Conservation (phyloP, 2,329 filamentous ascomycete species). For the Epichloe elymi region DNA sequence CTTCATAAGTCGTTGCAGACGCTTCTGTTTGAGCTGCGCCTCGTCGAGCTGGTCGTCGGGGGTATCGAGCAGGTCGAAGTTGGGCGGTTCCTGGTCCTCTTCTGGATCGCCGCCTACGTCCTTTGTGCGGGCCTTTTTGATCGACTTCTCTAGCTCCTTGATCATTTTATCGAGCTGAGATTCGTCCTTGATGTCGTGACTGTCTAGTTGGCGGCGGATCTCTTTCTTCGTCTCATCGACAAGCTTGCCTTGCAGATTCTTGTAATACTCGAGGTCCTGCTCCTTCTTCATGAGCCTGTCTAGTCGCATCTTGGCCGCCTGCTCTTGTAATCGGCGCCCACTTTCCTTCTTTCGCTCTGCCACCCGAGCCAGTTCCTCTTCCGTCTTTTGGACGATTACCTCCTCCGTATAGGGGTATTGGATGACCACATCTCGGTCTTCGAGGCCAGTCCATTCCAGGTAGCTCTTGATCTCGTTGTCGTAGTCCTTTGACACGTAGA, state of each 20-base stretch:
- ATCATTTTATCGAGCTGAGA: slow-evolving; percentile 70
- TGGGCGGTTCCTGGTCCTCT: slow-evolving; percentile 67
- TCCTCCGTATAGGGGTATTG: slow-evolving; percentile 94
- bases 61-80: slow-evolving; percentile 78
- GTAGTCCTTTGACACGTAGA: slow-evolving; percentile 78
- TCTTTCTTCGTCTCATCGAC: slow-evolving; percentile 81
- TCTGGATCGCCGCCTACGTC: slow-evolving; percentile 75
- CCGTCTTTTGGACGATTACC: slow-evolving; percentile 77
- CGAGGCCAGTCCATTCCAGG: slow-evolving; percentile 82
- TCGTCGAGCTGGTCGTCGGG: slow-evolving; percentile 92
- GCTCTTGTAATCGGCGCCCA: slow-evolving; percentile 79
- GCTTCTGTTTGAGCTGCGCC: slow-evolving; percentile 79
- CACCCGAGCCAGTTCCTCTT: slow-evolving; percentile 80
- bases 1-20: slow-evolving; percentile 84
- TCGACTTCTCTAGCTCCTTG: slow-evolving; percentile 78
- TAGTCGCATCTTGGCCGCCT: slow-evolving; percentile 92
- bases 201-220: slow-evolving; percentile 69
- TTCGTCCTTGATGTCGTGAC: slow-evolving; percentile 87
- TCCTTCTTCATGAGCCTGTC: slow-evolving; percentile 95
- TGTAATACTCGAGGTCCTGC: slow-evolving; percentile 88
- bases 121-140: slow-evolving; percentile 82
- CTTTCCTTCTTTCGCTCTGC: slow-evolving; percentile 94
- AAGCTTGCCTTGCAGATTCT: slow-evolving; percentile 62
- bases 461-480: slow-evolving; percentile 62
- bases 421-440: slow-evolving; percentile 77